Base-by-base conservation (phyloP, 164 flowering plant species). In the Pachysandra terminalis region DNA sequence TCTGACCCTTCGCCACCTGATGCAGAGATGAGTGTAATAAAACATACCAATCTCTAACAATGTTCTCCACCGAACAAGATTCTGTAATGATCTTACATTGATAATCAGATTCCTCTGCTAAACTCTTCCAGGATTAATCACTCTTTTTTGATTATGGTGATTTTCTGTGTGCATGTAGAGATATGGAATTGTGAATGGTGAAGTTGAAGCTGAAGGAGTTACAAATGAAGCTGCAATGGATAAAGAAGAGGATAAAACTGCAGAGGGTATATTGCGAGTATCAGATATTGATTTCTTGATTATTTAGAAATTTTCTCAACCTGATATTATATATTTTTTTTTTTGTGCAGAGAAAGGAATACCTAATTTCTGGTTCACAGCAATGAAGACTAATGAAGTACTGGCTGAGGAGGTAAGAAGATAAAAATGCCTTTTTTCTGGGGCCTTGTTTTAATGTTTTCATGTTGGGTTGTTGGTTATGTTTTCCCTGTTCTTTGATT, bases 281-380 rank as follows among this genome's bases (percentile, higher is more conserved):
- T 16, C 4, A 41, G 16, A 19, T 40, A 23, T 19, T 17, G 19
- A 3, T 52, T 25, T 19, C 24, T 21, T 10, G 15, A 48, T 35
- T 54, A 15, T 51, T 62, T 26, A 22, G 5, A n/a, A 17, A 17
- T 28, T 8, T n/a, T 17, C 25, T 26, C 53, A 24, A 52, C 54
- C 56, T 58, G 56, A 37, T 52, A 22, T 54, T 56, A 66, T 60
- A n/a, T n/a, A n/a, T 25, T 58, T 27, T 65, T 2, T 55, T 41
- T 4, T 12, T 56, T 32, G 24, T 74, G 61, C 85, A 89, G 98
- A 79, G 75, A 90, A 90, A 77, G 96, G 98, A 54, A 92, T 93
- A 14, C 98, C 98, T 48, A 81, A 81, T 51, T 93, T 93, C 71
- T 93, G 98, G 98, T 83, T 93, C 9, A 87, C 64, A 66, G 98